Conservation (phyloP, 2,329 filamentous ascomycete genomes). For the Laburnicola sp. region DNA sequence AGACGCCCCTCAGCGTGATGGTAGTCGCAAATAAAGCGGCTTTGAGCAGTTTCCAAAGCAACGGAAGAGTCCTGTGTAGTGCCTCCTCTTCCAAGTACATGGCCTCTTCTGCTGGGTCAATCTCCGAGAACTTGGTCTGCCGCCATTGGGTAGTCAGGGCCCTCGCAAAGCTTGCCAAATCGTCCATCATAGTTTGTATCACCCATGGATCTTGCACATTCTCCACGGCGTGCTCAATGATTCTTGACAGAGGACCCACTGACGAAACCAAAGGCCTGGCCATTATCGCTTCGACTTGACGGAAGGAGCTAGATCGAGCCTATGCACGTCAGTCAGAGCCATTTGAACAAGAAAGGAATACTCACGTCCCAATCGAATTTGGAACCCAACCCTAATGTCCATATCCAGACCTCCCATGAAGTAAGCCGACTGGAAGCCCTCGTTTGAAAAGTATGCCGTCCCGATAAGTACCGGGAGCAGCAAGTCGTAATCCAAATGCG, state of each 20-base stretch:
- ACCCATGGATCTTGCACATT: conserved; percentile 57
- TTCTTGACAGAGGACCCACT: conserved; percentile 67
- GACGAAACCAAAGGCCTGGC: conserved; percentile 65
- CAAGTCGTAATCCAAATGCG: conserved; percentile 64
- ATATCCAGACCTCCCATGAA: conserved; percentile 71
- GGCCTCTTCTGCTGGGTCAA: conserved; percentile 70
- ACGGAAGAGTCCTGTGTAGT: conserved; percentile 66
- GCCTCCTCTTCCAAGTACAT: conserved; percentile 67
- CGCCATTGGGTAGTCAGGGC: conserved; percentile 73
- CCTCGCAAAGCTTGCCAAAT: conserved; percentile 67
- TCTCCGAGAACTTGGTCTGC: conserved; percentile 69
- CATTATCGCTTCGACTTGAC: conserved; percentile 61
- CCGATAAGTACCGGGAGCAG: conserved; percentile 71
- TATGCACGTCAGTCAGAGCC: conserved; percentile 24
- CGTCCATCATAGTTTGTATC: conserved; percentile 61
- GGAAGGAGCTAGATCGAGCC: conserved; percentile 62
- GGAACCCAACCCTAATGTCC: conserved; percentile 61
- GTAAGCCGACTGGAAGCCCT: conserved; percentile 75
- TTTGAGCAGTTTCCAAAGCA: conserved; percentile 74
- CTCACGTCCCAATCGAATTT: conserved; percentile 66
- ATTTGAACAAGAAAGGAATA: neutral
- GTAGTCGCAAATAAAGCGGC: conserved; percentile 76
- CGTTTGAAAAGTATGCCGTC: conserved; percentile 67
- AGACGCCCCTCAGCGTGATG: conserved; percentile 72
- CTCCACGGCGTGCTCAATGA: conserved; percentile 67